Evolutionary conservation across 2,329 filamentous ascomycete genomes (phyloP).

Genomic region (Allantophomopsis cytisporea): DNA sequence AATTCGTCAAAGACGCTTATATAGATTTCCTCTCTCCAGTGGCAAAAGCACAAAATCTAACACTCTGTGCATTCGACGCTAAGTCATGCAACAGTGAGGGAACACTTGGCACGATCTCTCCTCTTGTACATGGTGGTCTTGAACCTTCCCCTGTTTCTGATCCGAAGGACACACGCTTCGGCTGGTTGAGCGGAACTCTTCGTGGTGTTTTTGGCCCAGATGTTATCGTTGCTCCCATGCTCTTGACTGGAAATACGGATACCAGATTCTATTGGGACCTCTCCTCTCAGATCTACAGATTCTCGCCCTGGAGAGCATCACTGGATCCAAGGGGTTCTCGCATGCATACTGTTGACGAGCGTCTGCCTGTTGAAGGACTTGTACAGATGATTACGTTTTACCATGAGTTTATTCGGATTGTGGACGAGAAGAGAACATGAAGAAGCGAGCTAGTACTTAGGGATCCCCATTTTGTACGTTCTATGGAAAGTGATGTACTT

Average conservation of each 20-base stretch:
- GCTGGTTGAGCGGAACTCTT: conserved; percentile 9
- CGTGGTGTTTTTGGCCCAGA: conserved; percentile 8
- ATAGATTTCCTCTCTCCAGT: conserved; percentile 28
- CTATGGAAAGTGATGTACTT: too few species aligned
- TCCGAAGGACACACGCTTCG: conserved; percentile 11
- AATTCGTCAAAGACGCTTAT: conserved; percentile 3
- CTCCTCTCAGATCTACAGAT: conserved; percentile 24
- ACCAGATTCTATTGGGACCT: conserved; percentile 17
- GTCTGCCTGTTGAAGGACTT: conserved; percentile 9
- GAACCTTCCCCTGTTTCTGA: conserved; percentile 23
- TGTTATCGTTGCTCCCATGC: conserved; percentile 8
- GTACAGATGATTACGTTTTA: conserved; percentile 17
- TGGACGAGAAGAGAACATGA: conserved; percentile 12
- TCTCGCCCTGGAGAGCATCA: conserved; percentile 18
- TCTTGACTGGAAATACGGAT: conserved; percentile 13
- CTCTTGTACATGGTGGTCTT: conserved; percentile 15
- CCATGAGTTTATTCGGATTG: conserved; percentile 15
- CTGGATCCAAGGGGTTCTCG: conserved; percentile 16
- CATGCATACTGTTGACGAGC: conserved; percentile 24
- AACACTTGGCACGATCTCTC: conserved; percentile 13
- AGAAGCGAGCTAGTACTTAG: too few species aligned
- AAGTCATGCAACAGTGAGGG: conserved; percentile 26
- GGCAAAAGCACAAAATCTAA: conserved; percentile 31
- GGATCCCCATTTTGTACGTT: too few species aligned
- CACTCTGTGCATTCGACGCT: conserved; percentile 6